phyloP scores from a whole-genome alignment of 78 protist species.

The Anaeramoeba flamelloides region DNA sequence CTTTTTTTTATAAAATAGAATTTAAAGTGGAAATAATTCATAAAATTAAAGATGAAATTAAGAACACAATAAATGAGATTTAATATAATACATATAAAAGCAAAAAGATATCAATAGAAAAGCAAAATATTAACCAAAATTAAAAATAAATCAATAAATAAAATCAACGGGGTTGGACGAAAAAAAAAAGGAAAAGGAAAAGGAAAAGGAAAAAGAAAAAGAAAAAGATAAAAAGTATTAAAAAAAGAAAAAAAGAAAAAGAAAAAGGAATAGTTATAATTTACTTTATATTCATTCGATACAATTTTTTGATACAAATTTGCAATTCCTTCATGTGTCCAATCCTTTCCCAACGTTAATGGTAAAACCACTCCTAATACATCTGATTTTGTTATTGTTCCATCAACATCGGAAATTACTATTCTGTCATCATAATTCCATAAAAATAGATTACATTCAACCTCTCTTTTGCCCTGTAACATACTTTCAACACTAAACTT shows the following conservation, averaged over 20 bases:
- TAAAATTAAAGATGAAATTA: too few species aligned
- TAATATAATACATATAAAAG: too few species aligned
- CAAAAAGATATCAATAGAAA: too few species aligned
- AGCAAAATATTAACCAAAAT: too few species aligned
- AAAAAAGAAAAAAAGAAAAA: background rate
- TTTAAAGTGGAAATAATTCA: too few species aligned
- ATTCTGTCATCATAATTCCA: background rate
- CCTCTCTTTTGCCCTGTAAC: background rate
- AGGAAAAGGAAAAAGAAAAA: too few species aligned
- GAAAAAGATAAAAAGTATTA: background rate
- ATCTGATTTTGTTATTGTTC: slow-evolving; percentile 1
- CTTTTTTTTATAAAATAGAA: too few species aligned
- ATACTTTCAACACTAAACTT: background rate
- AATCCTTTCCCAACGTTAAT: background rate
- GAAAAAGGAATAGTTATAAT: background rate
- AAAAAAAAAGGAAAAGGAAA: too few species aligned
- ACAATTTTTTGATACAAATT: background rate
- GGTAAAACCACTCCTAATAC: background rate
- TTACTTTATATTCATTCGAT: background rate
- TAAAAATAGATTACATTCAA: background rate
- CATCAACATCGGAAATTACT: background rate
- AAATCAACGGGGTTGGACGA: too few species aligned
- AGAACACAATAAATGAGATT: too few species aligned
- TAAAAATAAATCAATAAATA: too few species aligned
- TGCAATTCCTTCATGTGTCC: background rate